These are phyloP conservation scores for Sporisorium graminicola DNA, from an alignment of 1,284 basidiomycete species.

Conservation along the genomic window DNA sequence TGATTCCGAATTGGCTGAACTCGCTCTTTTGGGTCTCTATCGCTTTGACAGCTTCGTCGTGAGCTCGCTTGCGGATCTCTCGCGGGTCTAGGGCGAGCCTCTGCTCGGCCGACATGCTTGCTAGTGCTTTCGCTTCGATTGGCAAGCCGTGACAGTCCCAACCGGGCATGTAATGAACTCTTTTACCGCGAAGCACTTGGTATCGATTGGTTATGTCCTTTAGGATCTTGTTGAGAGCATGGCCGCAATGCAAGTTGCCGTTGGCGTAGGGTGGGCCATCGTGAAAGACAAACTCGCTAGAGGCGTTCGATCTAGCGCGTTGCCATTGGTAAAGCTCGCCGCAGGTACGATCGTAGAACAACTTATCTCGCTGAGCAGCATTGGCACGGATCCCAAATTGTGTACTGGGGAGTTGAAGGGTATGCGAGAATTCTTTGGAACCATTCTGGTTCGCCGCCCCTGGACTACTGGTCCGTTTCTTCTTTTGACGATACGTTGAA, in stretches of 20 bases:
- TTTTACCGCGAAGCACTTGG: conserved; percentile 81
- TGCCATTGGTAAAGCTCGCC: conserved; percentile 88
- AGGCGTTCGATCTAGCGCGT: conserved; percentile 54
- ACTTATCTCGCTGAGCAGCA: conserved; percentile 76
- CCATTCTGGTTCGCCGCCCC: conserved; percentile 6
- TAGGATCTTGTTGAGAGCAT: conserved; percentile 95
- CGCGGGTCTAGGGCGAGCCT: conserved; percentile 37
- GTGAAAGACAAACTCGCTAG: conserved; percentile 80
- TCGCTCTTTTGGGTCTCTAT: conserved; percentile 83
- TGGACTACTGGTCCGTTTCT: conserved; percentile 4
- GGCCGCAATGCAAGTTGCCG: conserved; percentile 93
- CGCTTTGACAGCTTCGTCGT: conserved; percentile 80
- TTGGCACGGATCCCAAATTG: conserved; percentile 82
- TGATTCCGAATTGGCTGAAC: conserved; percentile 85
- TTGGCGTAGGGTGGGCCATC: conserved; percentile 99
- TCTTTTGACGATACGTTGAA: conserved; percentile 10
- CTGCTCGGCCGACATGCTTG: conserved; percentile 74
- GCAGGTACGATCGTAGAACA: conserved; percentile 78
- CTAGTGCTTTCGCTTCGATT: conserved; percentile 73
- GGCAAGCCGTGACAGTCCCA: conserved; percentile 99
- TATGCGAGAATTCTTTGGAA: conserved; percentile 72
- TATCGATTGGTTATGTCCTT: conserved; percentile 97
- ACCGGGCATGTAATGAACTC: conserved; percentile 92
- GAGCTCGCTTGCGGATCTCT: conserved; percentile 81
- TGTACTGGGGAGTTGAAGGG: conserved; percentile 86